These are phyloP conservation scores for Eucalyptus tenuipes DNA, from an alignment of 345 rosid species.

Conservation along the genomic window DNA sequence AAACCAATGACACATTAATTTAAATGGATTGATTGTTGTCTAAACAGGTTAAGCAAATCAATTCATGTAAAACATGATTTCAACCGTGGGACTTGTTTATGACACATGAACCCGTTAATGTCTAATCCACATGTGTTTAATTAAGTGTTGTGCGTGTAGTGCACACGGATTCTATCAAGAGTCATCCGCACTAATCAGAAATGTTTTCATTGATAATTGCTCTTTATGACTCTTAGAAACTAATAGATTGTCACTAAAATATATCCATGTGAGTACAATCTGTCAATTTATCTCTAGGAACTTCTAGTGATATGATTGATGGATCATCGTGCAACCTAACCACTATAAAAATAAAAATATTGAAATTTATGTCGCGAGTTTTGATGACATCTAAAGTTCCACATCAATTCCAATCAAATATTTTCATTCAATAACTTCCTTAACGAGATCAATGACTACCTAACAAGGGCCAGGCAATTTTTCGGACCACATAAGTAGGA, in stretches of 20 bases:
- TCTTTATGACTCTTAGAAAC: neutral
- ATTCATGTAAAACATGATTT: neutral
- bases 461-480: neutral
- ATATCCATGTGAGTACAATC: neutral
- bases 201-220: neutral
- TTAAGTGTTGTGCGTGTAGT: neutral
- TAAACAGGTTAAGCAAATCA: neutral
- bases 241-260: neutral
- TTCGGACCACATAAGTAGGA: neutral
- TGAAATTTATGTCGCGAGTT: neutral
- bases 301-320: neutral
- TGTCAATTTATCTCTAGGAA: neutral
- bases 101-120: neutral
- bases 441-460: neutral
- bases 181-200: neutral
- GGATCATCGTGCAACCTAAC: neutral
- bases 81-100: neutral
- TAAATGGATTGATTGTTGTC: neutral
- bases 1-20: neutral
- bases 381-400: neutral
- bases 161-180: neutral
- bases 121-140: neutral
- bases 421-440: neutral
- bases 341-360: neutral
- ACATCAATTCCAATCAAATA: neutral